Evolutionary conservation across 2,329 filamentous ascomycete genomes (phyloP).

Genomic region (Aureobasidium mangrovei): DNA sequence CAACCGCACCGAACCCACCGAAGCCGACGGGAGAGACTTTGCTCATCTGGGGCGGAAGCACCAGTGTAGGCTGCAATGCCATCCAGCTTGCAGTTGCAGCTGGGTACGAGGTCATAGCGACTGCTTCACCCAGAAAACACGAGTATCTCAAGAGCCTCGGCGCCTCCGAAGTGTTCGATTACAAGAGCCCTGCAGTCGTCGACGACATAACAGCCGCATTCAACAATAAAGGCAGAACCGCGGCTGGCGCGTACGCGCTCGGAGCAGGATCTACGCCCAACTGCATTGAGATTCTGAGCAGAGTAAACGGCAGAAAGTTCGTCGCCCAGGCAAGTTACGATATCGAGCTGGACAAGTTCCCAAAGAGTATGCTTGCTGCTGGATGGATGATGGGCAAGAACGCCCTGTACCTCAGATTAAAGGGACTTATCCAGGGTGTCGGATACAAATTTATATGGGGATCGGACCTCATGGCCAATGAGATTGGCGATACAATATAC

Average conservation of each 20-base stretch:
- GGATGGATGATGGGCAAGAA: background rate
- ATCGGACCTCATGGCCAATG: constrained; percentile 2
- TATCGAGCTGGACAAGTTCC: background rate
- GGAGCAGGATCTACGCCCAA: background rate
- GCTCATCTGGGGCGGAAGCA: constrained; percentile 46
- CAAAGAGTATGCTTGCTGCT: background rate
- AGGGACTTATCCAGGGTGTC: background rate
- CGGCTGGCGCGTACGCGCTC: constrained; percentile 3
- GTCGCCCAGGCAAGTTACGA: constrained; percentile 8
- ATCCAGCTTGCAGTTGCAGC: constrained; percentile 39
- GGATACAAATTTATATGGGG: constrained; percentile 4
- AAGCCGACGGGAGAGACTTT: constrained; percentile 3
- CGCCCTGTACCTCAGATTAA: background rate
- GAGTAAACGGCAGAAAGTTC: constrained; percentile 5
- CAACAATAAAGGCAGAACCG: constrained; percentile 10
- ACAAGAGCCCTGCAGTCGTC: constrained; percentile 31
- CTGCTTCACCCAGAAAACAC: constrained; percentile 37
- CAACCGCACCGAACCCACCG: background rate
- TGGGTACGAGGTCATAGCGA: constrained; percentile 40
- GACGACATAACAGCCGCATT: constrained; percentile 16
- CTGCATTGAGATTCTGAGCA: constrained; percentile 7
- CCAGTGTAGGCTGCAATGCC: constrained; percentile 38
- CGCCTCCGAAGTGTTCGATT: constrained; percentile 38
- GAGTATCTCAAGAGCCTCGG: constrained; percentile 37
- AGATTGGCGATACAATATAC: constrained; percentile 3